A percentile compares a stretch with the other conserved stretches of the same genome.
Conservation (phyloP, 495 filamentous ascomycete species). For the Penicillium paxilli region DNA sequence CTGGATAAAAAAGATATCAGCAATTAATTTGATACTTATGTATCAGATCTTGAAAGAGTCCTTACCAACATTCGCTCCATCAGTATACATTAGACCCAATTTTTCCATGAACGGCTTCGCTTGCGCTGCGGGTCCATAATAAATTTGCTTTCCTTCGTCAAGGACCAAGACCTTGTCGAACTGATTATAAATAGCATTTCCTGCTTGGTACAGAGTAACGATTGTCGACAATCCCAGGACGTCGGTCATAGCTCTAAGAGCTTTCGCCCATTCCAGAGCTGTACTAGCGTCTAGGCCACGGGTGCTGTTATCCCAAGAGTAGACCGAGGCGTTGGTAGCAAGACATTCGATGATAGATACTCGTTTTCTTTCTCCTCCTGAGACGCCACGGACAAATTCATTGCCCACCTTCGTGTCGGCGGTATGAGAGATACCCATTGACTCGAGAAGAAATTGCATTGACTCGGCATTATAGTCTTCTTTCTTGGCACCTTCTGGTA, state of each 20-base stretch:
- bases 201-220: conserved; percentile 60
- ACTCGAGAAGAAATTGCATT: conserved; percentile 70
- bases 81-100: conserved; percentile 61
- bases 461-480: conserved; percentile 44
- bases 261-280: conserved; percentile 53
- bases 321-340: conserved; percentile 56
- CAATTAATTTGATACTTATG: neutral
- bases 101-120: conserved; percentile 66
- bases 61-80: conserved; percentile 36
- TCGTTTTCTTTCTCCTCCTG: conserved; percentile 77
- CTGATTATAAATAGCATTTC: conserved; percentile 60
- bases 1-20: conserved; percentile 11
- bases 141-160: conserved; percentile 63
- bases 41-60: neutral
- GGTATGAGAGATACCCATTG: conserved; percentile 76
- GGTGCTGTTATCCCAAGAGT: conserved; percentile 63
- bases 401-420: conserved; percentile 80
- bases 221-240: conserved; percentile 45
- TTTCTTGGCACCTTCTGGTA: conserved; percentile 36
- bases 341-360: conserved; percentile 67
- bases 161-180: conserved; percentile 70
- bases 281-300: conserved; percentile 62
- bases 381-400: conserved; percentile 74
- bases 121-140: conserved; percentile 55
- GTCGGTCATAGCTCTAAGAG: conserved; percentile 47